Base-by-base conservation (phyloP, 108 stramenopile species). In the Conticribra guillardii region DNA sequence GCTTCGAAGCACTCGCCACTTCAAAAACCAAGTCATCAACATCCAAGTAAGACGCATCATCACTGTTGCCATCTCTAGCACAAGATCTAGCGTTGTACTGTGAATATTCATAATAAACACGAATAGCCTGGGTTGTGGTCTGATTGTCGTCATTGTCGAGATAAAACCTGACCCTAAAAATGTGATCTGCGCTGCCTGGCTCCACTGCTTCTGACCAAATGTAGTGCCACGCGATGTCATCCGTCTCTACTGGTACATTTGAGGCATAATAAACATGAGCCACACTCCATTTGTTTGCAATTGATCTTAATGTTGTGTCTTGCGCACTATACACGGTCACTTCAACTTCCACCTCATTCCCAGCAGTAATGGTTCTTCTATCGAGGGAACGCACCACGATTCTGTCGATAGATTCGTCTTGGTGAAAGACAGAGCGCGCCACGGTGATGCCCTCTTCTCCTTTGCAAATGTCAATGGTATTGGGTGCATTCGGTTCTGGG, bases 11-110 rank as follows among this genome's bases (percentile, higher is more conserved):
- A n/a, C n/a, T n/a, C 22, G 49, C 45, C 1, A 55, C 66, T 11
- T 41, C 53, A 48, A 67, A 67, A 1, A 33, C 66, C 54, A 67
- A 57, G 27, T 67, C 66, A 57, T 67, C 66, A 11, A 55, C 55
- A 47, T 67, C 53, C 19, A 27, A 16, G 26, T 67, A 67, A 11
- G 33, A 19, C 11, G 14, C 16, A 45, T 28, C 17, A 1, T 55
- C 44, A 17, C 22, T n/a, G 50, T 21, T 51, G n/a, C n/a, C n/a
- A n/a, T n/a, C n/a, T n/a, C n/a, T n/a, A 3, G 66, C 53, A 47
- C 55, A 67, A 11, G 19, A n/a, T 7, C 51, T 55, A 2, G 28
- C 26, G 15, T 63, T 63, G 48, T 49, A 63, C n/a, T 63, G 61
- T 16, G 47, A 23, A 28, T 57, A 67, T 21, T 23, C 41, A 55